phyloP scores from a whole-genome alignment of 106 monocot genomes.

The Phalaenopsis aphrodite region DNA sequence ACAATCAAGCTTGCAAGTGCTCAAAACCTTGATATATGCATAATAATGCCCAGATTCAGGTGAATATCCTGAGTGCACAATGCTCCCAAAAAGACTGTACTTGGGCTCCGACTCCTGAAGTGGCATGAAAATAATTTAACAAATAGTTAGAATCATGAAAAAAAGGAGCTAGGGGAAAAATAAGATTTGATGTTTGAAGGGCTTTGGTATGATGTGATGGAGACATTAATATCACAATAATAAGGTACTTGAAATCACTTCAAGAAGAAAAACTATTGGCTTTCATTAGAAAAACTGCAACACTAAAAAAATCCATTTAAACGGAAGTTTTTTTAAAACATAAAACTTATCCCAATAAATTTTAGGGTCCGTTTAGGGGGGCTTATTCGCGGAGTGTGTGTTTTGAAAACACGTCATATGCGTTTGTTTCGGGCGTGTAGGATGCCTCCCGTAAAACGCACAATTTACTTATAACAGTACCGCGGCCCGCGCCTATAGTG shows the following conservation, averaged over 20 bases:
- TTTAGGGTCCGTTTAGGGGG: background rate
- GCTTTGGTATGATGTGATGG: background rate
- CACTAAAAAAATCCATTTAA: background rate
- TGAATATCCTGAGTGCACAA: conserved; percentile 89
- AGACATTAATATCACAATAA: background rate
- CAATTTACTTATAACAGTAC: no score
- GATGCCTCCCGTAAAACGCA: no score
- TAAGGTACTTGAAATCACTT: background rate
- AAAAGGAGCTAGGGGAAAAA: background rate
- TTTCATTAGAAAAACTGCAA: background rate
- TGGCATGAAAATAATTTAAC: conserved; percentile 8
- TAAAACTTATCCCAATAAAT: background rate
- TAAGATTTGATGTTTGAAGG: background rate
- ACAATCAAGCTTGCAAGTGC: conserved; percentile 3
- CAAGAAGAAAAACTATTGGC: background rate
- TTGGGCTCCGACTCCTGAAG: conserved; percentile 68
- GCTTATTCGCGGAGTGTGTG: no score
- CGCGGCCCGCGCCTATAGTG: no score
- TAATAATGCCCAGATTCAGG: conserved; percentile 96
- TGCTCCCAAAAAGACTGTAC: conserved; percentile 89
- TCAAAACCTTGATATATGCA: conserved; percentile 87
- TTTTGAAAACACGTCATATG: no score
- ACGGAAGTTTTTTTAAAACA: background rate
- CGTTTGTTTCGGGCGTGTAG: no score
- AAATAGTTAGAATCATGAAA: background rate